These are phyloP conservation scores for Kalmusia sp. DNA, from an alignment of 2,329 filamentous ascomycete genomes.

Conservation along the genomic window DNA sequence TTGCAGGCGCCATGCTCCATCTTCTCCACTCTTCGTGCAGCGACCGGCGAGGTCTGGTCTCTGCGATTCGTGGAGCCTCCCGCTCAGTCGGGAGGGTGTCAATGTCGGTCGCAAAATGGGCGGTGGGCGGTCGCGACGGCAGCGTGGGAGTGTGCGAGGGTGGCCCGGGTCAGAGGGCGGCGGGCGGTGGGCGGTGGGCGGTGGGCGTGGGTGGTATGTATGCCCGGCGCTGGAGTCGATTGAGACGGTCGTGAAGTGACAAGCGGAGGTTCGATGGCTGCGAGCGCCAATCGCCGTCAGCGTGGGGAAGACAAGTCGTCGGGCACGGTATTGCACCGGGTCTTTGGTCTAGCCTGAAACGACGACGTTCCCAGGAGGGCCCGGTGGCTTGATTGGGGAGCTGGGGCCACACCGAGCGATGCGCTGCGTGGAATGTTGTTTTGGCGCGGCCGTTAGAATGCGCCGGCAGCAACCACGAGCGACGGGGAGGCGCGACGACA, in stretches of 20 bases:
- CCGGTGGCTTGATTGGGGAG: neutral
- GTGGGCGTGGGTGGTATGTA: constrained; percentile 8
- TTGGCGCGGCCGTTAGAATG: neutral
- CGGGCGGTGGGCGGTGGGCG: constrained; percentile 11
- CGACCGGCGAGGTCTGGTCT: constrained; percentile 40
- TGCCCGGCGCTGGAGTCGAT: constrained; percentile 20
- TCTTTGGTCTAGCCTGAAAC: constrained; percentile 43
- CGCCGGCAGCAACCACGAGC: neutral
- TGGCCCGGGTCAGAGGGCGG: constrained; percentile 4
- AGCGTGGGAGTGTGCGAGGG: constrained; percentile 12
- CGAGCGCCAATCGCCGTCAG: constrained; percentile 19
- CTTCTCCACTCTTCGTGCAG: constrained; percentile 38
- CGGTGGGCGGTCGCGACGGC: constrained; percentile 15
- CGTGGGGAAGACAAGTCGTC: constrained; percentile 24
- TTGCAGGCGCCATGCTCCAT: constrained; percentile 55
- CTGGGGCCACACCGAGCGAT: constrained; percentile 17
- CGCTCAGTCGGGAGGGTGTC: constrained; percentile 35
- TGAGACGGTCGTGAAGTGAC: constrained; percentile 14
- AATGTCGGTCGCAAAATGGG: constrained; percentile 28
- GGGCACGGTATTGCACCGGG: constrained; percentile 26
- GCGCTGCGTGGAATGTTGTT: constrained; percentile 15
- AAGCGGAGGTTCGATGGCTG: constrained; percentile 11
- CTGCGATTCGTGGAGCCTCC: constrained; percentile 33
- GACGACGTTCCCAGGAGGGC: constrained; percentile 24
- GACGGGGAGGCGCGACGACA: neutral